Base-by-base conservation (phyloP, 305 asterid species). In the Plantago rigida region DNA sequence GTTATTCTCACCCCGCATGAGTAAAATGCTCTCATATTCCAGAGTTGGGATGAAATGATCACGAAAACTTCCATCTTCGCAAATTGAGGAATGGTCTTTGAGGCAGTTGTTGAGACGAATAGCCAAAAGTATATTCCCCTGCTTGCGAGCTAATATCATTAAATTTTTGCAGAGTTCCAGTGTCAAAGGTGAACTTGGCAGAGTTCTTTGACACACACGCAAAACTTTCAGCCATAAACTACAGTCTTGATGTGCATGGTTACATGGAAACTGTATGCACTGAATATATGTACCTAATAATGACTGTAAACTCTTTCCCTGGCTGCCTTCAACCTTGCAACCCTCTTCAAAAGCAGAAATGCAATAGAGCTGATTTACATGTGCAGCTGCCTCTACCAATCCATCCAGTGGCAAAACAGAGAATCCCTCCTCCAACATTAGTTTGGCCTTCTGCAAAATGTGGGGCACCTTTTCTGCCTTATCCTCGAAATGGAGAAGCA, bases 401-500 rank as follows among this genome's bases (percentile, higher is more conserved):
- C 92, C 99, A 77, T 87, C 95, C 71, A 93, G 84, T 51, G 96
- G 89, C 77, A 93, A 81, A 76, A 87, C 77, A 61, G 99, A 80
- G 71, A 81, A 73, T 53, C 81, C 75, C 76, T 93, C 95, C 66
- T 84, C 91, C 78, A 93, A 77, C 96, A 93, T 79, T 66, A 73
- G 67, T 75, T 80, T 87, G 73, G 96, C 94, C 81, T 79, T 85
- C 76, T 79, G 94, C 82, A 93, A 78, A 62, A 82, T 94, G 71
- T 70, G 79, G 70, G 92, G 68, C 65, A 85, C 92, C 76, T 82
- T 79, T 54, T 93, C 99, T 70, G 71, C 69, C 77, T 81, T 87
- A 75, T 94, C 90, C 81, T 87, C 96, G 36, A 46, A 65, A 46
- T 79, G 84, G 73, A 80, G 84, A 79, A 93, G 96, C 97, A 93